These are phyloP conservation scores for Cladosporium sp. DNA, from an alignment of 2,329 filamentous ascomycete genomes.

Conservation along the genomic window DNA sequence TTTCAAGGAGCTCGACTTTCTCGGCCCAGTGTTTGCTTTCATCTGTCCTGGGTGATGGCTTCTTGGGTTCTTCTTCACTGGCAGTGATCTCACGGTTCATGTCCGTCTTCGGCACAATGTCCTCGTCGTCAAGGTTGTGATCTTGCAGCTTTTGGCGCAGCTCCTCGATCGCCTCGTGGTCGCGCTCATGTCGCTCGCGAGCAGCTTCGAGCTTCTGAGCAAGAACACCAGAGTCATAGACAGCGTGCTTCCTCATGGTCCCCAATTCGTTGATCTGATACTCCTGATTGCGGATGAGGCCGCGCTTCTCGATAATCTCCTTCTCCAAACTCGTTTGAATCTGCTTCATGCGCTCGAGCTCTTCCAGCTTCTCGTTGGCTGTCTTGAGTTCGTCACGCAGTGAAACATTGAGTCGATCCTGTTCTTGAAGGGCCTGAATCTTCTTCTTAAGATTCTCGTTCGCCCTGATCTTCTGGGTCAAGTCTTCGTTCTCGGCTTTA, in stretches of 20 bases:
- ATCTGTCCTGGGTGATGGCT: constrained; percentile 20
- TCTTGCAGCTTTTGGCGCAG: constrained; percentile 48
- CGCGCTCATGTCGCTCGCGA: constrained; percentile 48
- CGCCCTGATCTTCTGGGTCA: constrained; percentile 50
- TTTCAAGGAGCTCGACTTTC: constrained; percentile 34
- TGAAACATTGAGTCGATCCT: constrained; percentile 45
- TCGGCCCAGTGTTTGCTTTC: constrained; percentile 34
- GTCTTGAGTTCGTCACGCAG: constrained; percentile 48
- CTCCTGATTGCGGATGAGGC: constrained; percentile 52
- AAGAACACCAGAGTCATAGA: constrained; percentile 49
- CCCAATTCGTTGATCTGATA: constrained; percentile 54
- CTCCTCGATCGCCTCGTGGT: constrained; percentile 50
- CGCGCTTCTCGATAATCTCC: constrained; percentile 53
- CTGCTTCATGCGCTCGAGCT: constrained; percentile 48
- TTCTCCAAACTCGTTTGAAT: constrained; percentile 48
- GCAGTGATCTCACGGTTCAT: constrained; percentile 24
- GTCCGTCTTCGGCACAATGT: constrained; percentile 21
- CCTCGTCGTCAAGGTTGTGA: constrained; percentile 37
- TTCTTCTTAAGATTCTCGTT: constrained; percentile 57
- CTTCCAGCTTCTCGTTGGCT: constrained; percentile 46
- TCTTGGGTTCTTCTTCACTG: constrained; percentile 20
- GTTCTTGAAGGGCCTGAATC: constrained; percentile 51
- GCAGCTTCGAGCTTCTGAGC: constrained; percentile 50
- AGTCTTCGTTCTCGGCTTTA: constrained; percentile 50
- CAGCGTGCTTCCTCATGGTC: constrained; percentile 48